Percentiles rank a stretch among this genome's conserved stretches.
These are phyloP conservation scores for Entomortierella parvispora DNA, from an alignment of 192 early-diverging fungal species.

Conservation along the genomic window DNA sequence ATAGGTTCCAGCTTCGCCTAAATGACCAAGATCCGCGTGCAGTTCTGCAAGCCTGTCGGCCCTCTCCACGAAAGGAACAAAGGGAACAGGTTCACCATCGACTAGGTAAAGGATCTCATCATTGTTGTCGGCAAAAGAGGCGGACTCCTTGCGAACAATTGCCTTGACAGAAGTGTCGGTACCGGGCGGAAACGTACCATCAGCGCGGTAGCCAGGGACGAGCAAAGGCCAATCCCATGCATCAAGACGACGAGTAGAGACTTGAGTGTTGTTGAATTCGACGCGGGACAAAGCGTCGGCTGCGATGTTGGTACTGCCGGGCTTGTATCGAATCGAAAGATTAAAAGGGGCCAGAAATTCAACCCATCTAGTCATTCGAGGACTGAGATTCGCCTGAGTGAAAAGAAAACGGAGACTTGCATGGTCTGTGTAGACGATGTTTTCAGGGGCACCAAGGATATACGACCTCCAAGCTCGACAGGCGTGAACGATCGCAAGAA, in stretches of 20 bases:
- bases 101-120: not conserved
- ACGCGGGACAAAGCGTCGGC: slow-evolving; percentile 35
- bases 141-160: not conserved
- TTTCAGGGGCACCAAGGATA: not conserved
- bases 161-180: not conserved
- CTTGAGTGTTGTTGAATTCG: not conserved
- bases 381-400: slow-evolving; percentile 13
- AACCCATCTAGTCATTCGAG: slow-evolving; percentile 14
- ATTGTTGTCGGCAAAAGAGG: not conserved
- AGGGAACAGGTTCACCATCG: not conserved
- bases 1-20: not conserved
- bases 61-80: not conserved
- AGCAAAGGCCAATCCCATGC: not conserved
- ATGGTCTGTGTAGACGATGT: slow-evolving; percentile 31
- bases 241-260: not conserved
- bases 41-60: not conserved
- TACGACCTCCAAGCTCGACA: slow-evolving; percentile 41
- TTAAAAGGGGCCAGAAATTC: slow-evolving; percentile 2
- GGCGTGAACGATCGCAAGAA: slow-evolving; percentile 49
- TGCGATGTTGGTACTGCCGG: slow-evolving; percentile 13
- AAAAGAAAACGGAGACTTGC: slow-evolving; percentile 41
- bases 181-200: not conserved
- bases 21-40: not conserved
- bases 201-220: not conserved
- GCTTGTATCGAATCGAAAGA: slow-evolving; percentile 4